Base-by-base conservation (phyloP, 495 filamentous ascomycete genomes). In the Xylaria longipes region DNA sequence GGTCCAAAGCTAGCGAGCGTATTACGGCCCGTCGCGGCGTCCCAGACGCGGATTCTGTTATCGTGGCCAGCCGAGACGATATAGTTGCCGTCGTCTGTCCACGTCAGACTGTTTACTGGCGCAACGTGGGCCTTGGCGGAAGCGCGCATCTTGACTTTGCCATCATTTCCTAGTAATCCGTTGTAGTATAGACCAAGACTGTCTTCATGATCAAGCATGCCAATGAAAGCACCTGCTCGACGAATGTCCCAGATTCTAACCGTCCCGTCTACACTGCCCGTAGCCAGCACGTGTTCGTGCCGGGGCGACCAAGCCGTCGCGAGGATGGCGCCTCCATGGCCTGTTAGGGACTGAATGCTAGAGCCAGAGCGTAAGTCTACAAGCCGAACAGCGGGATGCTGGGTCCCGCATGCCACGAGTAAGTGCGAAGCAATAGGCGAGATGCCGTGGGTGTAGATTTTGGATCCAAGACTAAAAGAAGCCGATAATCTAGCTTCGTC, bases 161-260 rank as follows among this genome's bases (percentile, higher is more conserved):
- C 79, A 80, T 39, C 78, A 27, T 33, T 75, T 72, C 57, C 74
- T 75, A 70, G 68, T 65, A 52, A 60, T 67, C 71, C 81, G 77
- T 50, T 75, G 60, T 76, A 83, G 70, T 43, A 86, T 71, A 56
- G 25, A 20, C 93, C 94, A 8, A 91, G 83, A n/a, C 89, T 88
- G 69, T 96, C 92, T 72, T 97, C 93, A 81, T 92, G 89, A 77
- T 97, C 93, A 45, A 97, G 82, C 25, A 90, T 86, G 0, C 89
- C 92, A 33, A 98, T 87, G 45, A 90, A 86, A 14, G 89, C 89
- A n/a, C 88, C 87, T 60, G 90, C 87, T 41, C 90, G 87, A 33
- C 95, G 88, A 39, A 97, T 87, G 80, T 97, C 95, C 89, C 96
- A 98, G 11, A 97, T 82, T 41, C 93, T 89, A 0, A 93, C 90